Conservation (phyloP, 306 rosid genomes). For the Leucaena leucocephala region DNA sequence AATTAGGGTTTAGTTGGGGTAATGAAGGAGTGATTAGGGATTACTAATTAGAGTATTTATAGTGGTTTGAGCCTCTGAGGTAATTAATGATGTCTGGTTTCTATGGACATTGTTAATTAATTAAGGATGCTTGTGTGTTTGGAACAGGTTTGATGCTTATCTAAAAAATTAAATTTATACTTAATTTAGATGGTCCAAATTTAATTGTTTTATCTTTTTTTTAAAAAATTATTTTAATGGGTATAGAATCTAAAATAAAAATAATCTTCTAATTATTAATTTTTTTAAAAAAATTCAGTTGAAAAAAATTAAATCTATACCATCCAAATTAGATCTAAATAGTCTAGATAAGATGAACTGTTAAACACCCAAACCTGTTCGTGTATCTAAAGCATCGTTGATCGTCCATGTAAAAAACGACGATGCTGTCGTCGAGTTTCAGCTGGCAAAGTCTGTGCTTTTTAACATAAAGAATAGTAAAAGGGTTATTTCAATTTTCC, state of each 20-base stretch:
- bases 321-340: too few relatives aligned
- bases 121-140: neutral
- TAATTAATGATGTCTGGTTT: constrained; percentile 1
- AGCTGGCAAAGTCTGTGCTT: constrained; percentile 43
- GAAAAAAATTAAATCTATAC: too few relatives aligned
- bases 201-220: too few relatives aligned
- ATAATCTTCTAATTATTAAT: too few relatives aligned
- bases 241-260: too few relatives aligned
- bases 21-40: constrained; percentile 36
- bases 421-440: constrained; percentile 17
- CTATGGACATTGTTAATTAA: neutral
- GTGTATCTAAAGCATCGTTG: too few relatives aligned
- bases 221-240: too few relatives aligned
- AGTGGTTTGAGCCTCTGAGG: constrained; percentile 14
- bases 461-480: constrained; percentile 24
- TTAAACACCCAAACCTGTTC: too few relatives aligned
- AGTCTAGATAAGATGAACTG: too few relatives aligned
- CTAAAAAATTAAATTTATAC: too few relatives aligned
- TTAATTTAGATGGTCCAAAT: too few relatives aligned
- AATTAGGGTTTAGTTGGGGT: constrained; percentile 8
- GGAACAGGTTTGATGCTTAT: neutral
- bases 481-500: constrained; percentile 22
- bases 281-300: too few relatives aligned
- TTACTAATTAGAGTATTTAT: constrained; percentile 44
- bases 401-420: constrained; percentile 33